phyloP scores from a whole-genome alignment of 228 moss, liverwort and hornwort species.

The Sphagnum magellanicum region DNA sequence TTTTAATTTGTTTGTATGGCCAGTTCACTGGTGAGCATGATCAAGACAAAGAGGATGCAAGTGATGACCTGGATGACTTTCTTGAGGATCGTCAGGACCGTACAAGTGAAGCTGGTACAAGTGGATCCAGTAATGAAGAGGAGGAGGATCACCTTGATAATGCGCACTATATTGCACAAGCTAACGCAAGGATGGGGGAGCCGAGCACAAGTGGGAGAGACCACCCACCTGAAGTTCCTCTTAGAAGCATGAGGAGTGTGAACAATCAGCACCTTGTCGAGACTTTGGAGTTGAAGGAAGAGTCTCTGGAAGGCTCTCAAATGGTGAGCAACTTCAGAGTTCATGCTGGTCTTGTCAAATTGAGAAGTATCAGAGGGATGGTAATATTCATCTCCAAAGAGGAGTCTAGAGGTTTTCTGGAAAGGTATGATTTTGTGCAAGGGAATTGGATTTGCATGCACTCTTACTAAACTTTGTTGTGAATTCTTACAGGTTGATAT shows the following conservation, averaged over 20 bases:
- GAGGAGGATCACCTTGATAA: conserved; percentile 15
- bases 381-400: no score
- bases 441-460: no score
- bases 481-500: neutral
- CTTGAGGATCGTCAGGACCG: conserved; percentile 69
- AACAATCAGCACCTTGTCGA: conserved; percentile 12
- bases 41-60: conserved; percentile 11
- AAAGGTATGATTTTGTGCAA: no score
- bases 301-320: conserved; percentile 24
- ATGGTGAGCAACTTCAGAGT: conserved; percentile 12
- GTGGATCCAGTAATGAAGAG: conserved; percentile 51
- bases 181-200: conserved; percentile 75
- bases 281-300: conserved; percentile 38
- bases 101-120: conserved; percentile 95
- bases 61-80: conserved; percentile 24
- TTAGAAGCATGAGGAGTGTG: conserved; percentile 26
- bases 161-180: conserved; percentile 31
- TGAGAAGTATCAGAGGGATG: no score
- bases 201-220: conserved; percentile 89
- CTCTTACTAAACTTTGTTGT: no score
- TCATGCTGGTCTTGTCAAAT: no score
- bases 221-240: conserved; percentile 13
- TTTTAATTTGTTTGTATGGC: neutral
- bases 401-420: no score
- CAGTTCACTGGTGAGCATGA: conserved; percentile 36